Percentiles rank a stretch among this genome's conserved stretches.
phyloP scores from a whole-genome alignment of 768 basidiomycete genomes.

The Grammothele lineata region DNA sequence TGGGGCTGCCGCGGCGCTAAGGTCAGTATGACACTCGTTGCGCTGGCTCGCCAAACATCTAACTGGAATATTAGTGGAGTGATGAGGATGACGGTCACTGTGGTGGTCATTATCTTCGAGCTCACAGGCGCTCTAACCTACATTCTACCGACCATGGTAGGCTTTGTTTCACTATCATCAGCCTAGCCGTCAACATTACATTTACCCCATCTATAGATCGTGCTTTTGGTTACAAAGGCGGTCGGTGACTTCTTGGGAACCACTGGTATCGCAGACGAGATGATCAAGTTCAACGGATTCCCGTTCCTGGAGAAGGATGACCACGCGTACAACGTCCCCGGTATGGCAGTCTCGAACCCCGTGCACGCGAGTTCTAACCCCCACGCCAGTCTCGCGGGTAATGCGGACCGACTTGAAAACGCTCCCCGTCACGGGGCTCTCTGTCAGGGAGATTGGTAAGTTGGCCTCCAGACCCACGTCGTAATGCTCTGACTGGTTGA shows the following conservation, averaged over 20 bases:
- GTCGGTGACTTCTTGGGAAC: slow-evolving; percentile 94
- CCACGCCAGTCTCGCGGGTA: slow-evolving; percentile 85
- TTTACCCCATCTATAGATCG: slow-evolving; percentile 59
- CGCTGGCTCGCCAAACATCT: too few relatives aligned
- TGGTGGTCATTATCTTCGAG: slow-evolving; percentile 99
- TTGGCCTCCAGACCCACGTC: too few relatives aligned
- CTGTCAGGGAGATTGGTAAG: slow-evolving; percentile 47
- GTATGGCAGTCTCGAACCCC: slow-evolving; percentile 85
- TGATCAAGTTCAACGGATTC: slow-evolving; percentile 95
- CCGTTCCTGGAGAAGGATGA: slow-evolving; percentile 97
- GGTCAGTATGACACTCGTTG: too few relatives aligned
- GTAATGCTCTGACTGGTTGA: too few relatives aligned
- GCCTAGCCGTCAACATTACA: too few relatives aligned
- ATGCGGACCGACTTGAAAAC: slow-evolving; percentile 82
- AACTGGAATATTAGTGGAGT: slow-evolving; percentile 72
- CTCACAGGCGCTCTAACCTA: slow-evolving; percentile 96
- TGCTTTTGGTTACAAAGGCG: slow-evolving; percentile 92
- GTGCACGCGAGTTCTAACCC: too few relatives aligned
- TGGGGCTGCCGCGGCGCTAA: slow-evolving; percentile 93
- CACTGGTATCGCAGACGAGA: slow-evolving; percentile 93
- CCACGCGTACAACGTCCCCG: slow-evolving; percentile 85
- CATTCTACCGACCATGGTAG: slow-evolving; percentile 95
- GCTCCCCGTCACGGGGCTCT: slow-evolving; percentile 71
- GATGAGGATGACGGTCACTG: slow-evolving; percentile 95
- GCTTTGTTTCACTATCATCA: slow-evolving; percentile 16